A percentile compares a stretch with the other conserved stretches of the same genome.
Evolutionary conservation across 441 rosid species (phyloP).

Genomic region (Erysimum cheiri): DNA sequence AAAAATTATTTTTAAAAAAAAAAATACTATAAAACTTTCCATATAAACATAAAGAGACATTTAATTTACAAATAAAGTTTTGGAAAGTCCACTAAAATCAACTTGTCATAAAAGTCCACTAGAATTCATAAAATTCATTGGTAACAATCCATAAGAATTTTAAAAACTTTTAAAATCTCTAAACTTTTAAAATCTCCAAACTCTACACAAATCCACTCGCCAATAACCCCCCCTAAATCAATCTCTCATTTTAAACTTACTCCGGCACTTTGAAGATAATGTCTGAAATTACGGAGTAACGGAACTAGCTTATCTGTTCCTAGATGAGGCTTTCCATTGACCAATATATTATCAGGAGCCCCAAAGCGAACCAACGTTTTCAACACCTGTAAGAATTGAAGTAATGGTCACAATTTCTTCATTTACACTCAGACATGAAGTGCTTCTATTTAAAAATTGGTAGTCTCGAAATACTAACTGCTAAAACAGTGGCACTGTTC

Average conservation of each 20-base stretch:
- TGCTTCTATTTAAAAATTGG: slow-evolving; percentile 8
- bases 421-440: slow-evolving; percentile 9
- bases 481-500: slow-evolving; percentile 82
- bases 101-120: too few species aligned
- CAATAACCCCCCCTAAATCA: not conserved
- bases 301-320: slow-evolving; percentile 94
- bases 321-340: slow-evolving; percentile 96
- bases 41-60: too few species aligned
- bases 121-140: too few species aligned
- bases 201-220: too few species aligned
- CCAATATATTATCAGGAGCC: slow-evolving; percentile 76
- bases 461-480: slow-evolving; percentile 59
- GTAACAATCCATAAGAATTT: too few species aligned
- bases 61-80: too few species aligned
- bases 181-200: too few species aligned
- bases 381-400: slow-evolving; percentile 65
- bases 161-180: too few species aligned
- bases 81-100: too few species aligned
- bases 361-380: slow-evolving; percentile 93
- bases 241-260: slow-evolving; percentile 54
- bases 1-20: too few species aligned
- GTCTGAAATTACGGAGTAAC: slow-evolving; percentile 78
- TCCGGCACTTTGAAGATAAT: slow-evolving; percentile 74
- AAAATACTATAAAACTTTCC: too few species aligned
- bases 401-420: slow-evolving; percentile 10